A percentile compares a stretch with the other conserved stretches of the same genome.
phyloP scores from a whole-genome alignment of 257 asterid genomes.

The Forsythia suspensa region DNA sequence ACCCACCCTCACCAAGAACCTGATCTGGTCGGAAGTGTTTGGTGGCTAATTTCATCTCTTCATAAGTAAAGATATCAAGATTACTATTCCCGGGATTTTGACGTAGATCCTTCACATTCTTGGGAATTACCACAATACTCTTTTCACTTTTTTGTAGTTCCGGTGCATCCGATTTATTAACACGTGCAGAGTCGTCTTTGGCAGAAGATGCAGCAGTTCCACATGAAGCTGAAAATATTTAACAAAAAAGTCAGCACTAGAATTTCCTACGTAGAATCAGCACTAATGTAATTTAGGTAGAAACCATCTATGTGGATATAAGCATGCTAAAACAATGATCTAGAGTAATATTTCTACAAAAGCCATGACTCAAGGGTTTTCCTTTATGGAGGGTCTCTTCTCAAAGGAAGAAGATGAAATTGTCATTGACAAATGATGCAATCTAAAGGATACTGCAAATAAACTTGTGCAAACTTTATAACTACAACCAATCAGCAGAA shows the following conservation, averaged over 20 bases:
- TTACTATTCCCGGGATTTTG: slow-evolving; percentile 67
- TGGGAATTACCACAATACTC: slow-evolving; percentile 52
- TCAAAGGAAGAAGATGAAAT: slow-evolving; percentile 1
- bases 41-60: slow-evolving; percentile 92
- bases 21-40: slow-evolving; percentile 83
- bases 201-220: slow-evolving; percentile 28
- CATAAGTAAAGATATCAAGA: slow-evolving; percentile 81
- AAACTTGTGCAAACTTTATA: slow-evolving; percentile 13
- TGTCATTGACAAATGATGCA: neutral
- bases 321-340: neutral
- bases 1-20: slow-evolving; percentile 94
- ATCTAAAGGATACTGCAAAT: neutral
- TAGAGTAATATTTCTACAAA: neutral
- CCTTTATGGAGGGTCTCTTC: neutral
- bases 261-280: neutral
- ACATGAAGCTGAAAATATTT: slow-evolving; percentile 17
- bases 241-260: slow-evolving; percentile 13
- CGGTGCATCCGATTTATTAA: slow-evolving; percentile 21
- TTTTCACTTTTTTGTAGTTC: slow-evolving; percentile 27
- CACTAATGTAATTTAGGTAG: neutral
- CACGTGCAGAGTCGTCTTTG: slow-evolving; percentile 40
- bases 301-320: slow-evolving; percentile 4
- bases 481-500: neutral
- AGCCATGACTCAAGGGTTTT: neutral
- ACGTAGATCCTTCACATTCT: slow-evolving; percentile 72